Evolutionary conservation across 768 basidiomycete genomes (phyloP).

Genomic region (Boletus sensibilis): DNA sequence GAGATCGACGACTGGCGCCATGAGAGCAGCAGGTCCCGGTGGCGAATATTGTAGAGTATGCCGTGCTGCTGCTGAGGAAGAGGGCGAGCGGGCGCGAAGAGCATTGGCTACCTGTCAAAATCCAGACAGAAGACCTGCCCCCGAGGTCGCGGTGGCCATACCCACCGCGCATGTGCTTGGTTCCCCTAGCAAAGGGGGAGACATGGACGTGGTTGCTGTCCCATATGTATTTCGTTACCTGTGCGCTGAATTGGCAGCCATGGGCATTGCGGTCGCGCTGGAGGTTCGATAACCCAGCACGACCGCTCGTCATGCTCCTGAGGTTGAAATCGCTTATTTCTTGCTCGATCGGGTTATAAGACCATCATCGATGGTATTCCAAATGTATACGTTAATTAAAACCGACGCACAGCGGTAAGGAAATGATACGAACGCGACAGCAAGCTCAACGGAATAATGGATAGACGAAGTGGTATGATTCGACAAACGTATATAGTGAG

Average conservation of each 20-base stretch:
- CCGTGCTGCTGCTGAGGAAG: slow-evolving; percentile 64
- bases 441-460: slow-evolving; percentile 11
- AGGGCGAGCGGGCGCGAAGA: slow-evolving; percentile 59
- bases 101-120: slow-evolving; percentile 57
- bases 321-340: neutral
- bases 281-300: slow-evolving; percentile 52
- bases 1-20: slow-evolving; percentile 45
- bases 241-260: slow-evolving; percentile 94
- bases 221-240: slow-evolving; percentile 95
- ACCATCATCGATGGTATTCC: neutral
- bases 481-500: slow-evolving; percentile 10
- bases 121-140: slow-evolving; percentile 38
- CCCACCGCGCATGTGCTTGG: slow-evolving; percentile 66
- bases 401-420: slow-evolving; percentile 10
- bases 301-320: neutral
- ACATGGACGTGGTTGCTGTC: slow-evolving; percentile 92
- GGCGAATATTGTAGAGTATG: slow-evolving; percentile 98
- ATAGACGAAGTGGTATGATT: slow-evolving; percentile 16
- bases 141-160: slow-evolving; percentile 64
- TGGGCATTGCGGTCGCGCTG: slow-evolving; percentile 92
- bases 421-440: slow-evolving; percentile 14
- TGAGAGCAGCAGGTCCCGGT: slow-evolving; percentile 66
- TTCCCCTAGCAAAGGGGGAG: slow-evolving; percentile 60
- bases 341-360: neutral
- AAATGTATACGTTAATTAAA: slow-evolving; percentile 19